Evolutionary conservation across 2,329 filamentous ascomycete species (phyloP).

Genomic region (Sphaerulina musiva): DNA sequence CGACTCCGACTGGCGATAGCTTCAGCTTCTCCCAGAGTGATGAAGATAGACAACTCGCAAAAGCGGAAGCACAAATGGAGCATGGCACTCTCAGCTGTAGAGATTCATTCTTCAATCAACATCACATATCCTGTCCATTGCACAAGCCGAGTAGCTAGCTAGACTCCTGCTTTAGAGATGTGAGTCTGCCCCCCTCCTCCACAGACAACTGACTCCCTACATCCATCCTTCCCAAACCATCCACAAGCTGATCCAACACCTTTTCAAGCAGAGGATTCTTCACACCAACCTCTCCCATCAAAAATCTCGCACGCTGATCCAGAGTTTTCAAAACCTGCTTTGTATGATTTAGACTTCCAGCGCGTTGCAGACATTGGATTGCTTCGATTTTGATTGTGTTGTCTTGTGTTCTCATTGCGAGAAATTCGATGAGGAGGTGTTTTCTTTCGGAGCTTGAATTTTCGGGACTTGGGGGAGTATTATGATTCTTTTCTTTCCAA

Average conservation of each 20-base stretch:
- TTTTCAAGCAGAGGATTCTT: not conserved
- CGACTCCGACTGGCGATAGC: conserved; percentile 37
- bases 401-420: not conserved
- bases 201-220: too few species aligned
- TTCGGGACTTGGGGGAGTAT: too few species aligned
- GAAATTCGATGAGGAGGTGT: not conserved
- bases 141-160: too few species aligned
- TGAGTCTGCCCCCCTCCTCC: too few species aligned
- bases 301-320: not conserved
- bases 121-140: too few species aligned
- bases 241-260: not conserved
- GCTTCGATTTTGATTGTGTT: not conserved
- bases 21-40: conserved; percentile 42
- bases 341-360: not conserved
- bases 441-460: not conserved
- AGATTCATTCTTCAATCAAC: too few species aligned
- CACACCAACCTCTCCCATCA: not conserved
- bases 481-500: not conserved
- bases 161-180: too few species aligned
- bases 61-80: conserved; percentile 41
- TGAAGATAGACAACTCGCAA: conserved; percentile 40
- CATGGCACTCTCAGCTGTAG: not conserved
- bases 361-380: not conserved
- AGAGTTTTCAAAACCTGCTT: not conserved
- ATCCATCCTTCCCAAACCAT: not conserved